Base-by-base conservation (phyloP, 345 rosid genomes). In the Pelargonium nanum region DNA sequence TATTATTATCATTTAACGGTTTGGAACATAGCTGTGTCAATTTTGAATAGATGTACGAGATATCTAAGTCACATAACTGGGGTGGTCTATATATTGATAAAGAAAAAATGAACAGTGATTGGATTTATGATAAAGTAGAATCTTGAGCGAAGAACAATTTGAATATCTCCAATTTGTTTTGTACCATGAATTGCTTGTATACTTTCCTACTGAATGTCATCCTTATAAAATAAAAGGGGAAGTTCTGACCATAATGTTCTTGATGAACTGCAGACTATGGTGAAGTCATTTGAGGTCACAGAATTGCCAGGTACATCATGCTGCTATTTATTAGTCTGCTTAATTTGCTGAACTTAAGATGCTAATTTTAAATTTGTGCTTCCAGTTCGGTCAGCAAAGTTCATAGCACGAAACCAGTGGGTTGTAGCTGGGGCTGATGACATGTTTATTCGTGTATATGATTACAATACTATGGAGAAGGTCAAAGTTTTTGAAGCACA, bases 401-500 rank as follows among this genome's bases (percentile, higher is more conserved):
- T 90, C 74, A 68, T 90, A 6, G 78, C 95, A 0, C 81, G 88
- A 44, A 83, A 86, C 72, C 95, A 90, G 64, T 94, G 99, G 99
- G 82, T 90, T 58, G 93, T 94, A 56, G 92, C 89, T 69, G 99
- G 93, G 64, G 94, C 97, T 45, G 99, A 90, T 68, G 97, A 90
- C 80, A 81, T 82, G 89, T 76, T 80, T 68, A 74, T 94, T 63
- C 99, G 96, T 51, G 93, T 90, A 51, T 88, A 86, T 74, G 85
- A 94, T 61, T 88, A 90, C 81, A 88, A 90, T 62, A 94, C 99
- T 52, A 83, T 82, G 91, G 97, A 81, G 57, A 94, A 80, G 67
- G 78, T 90, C 55, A 94, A 94, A 74, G 95, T 88, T 59, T 86
- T 94, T 69, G 97, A 90, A 77, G 99, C 99, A 24, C 99, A 94